Conservation (phyloP, 371 early-diverging fungal genomes). For the Rhizomucor pusillus region DNA sequence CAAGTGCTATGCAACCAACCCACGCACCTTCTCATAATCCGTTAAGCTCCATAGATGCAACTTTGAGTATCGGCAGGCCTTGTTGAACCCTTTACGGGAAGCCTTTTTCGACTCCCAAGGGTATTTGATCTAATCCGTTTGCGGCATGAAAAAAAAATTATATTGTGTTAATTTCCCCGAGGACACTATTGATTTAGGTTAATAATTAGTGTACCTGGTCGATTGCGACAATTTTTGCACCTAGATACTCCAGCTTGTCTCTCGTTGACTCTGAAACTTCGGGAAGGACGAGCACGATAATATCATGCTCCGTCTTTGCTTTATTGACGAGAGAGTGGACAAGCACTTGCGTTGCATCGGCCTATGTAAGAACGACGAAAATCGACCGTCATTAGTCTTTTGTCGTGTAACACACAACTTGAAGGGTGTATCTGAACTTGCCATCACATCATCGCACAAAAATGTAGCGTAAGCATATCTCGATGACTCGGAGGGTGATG, state of each 20-base stretch:
- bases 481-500: neutral
- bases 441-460: slow-evolving; percentile 41
- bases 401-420: neutral
- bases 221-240: slow-evolving; percentile 26
- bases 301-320: slow-evolving; percentile 24
- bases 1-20: neutral
- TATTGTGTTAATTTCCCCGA: neutral
- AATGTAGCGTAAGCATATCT: slow-evolving; percentile 27
- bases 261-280: slow-evolving; percentile 17
- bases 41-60: slow-evolving; percentile 32
- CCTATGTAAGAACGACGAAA: slow-evolving; percentile 15
- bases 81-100: slow-evolving; percentile 29
- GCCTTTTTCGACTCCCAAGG: slow-evolving; percentile 32
- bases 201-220: slow-evolving; percentile 21
- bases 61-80: slow-evolving; percentile 40
- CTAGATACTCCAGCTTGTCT: slow-evolving; percentile 19
- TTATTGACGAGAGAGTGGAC: slow-evolving; percentile 27
- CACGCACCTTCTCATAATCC: slow-evolving; percentile 28
- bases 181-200: no score
- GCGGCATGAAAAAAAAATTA: neutral
- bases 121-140: slow-evolving; percentile 18
- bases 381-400: no score
- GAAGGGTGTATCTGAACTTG: slow-evolving; percentile 2
- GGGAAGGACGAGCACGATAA: slow-evolving; percentile 30
- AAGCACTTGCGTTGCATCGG: slow-evolving; percentile 26